Base-by-base conservation (phyloP, 371 early-diverging fungal species). In the Mucor velutinosus region DNA sequence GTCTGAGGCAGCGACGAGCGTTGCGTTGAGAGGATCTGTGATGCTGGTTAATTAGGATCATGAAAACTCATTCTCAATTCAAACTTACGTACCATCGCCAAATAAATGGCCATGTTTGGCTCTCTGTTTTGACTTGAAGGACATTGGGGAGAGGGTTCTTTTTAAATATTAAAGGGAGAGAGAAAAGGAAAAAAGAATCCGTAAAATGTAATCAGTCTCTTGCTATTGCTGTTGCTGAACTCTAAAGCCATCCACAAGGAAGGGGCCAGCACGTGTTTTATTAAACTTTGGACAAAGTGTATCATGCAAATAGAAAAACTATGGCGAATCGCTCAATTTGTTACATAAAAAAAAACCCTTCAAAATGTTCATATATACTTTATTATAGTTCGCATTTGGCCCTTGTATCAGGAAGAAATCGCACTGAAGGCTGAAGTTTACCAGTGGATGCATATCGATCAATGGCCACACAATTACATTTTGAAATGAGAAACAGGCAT, bases 91-190 rank as follows among this genome's bases (percentile, higher is more conserved):
- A 72, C 82, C 82, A 74, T 81, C 82, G 53, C 82, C 82, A 73
- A 81, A 81, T 21, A 81, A 66, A 61, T 77, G 76, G 25, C 82
- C 76, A 59, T 81, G 82, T 56, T 81, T 81, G 12, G 76, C 78
- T 59, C 82, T 66, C 71, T 78, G 79, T 59, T 76, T 81, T 14
- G 79, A 77, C 60, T 79, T 81, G 62, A 76, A 81, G 4, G 82
- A 75, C 81, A 81, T 78, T 51, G 17, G 45, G 14, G 8, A 7
- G 7, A 7, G 37, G 35, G 8, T 7, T 35, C 30, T 30, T 6
- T 30, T 2, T 30, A 30, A 30, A 6, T 30, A 30, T 4, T 30
- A 30, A 6, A 30, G 10, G 6, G 10, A 4, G 10, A 45, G 19
- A 45, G 45, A 45, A 45, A 45, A 14, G 39, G 39, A 39, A 45